Percentiles rank a stretch among this genome's conserved stretches.
Evolutionary conservation across 2,329 filamentous ascomycete genomes (phyloP).

Genomic region (Fusarium beomiforme): DNA sequence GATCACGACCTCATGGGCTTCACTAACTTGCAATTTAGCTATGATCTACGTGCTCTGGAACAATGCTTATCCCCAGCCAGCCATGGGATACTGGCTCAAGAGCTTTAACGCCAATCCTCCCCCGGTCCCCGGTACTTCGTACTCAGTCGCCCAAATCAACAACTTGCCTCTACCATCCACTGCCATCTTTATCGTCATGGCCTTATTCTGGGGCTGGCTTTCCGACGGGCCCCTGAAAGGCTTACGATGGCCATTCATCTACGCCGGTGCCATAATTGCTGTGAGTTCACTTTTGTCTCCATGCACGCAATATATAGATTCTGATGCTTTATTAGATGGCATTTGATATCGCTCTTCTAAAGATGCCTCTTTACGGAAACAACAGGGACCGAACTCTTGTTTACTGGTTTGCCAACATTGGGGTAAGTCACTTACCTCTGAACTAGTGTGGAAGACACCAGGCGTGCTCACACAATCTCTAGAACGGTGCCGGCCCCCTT

Average conservation of each 20-base stretch:
- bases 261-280: conserved; percentile 22
- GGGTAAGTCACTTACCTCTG: conserved; percentile 11
- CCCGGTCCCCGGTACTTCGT: not conserved
- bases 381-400: conserved; percentile 20
- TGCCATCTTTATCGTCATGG: conserved; percentile 32
- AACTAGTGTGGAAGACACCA: fast-evolving
- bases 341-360: conserved; percentile 11
- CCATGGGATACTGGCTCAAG: conserved; percentile 11
- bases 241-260: conserved; percentile 28
- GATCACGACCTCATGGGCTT: fast-evolving
- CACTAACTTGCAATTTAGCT: not conserved
- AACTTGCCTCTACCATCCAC: conserved; percentile 24
- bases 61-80: not conserved
- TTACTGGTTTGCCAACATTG: conserved; percentile 37
- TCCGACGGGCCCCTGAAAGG: conserved; percentile 30
- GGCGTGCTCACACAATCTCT: not conserved
- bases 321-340: not conserved
- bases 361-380: conserved; percentile 30
- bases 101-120: not conserved
- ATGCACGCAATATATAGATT: fast-evolving
- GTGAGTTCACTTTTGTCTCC: not conserved
- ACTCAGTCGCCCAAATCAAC: conserved; percentile 2
- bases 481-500: conserved; percentile 30
- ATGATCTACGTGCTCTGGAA: conserved; percentile 10
- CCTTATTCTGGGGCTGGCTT: conserved; percentile 27